A percentile compares a stretch with the other conserved stretches of the same genome.
Conservation (phyloP, 208 protist species). For the Trypanosoma vivax region DNA sequence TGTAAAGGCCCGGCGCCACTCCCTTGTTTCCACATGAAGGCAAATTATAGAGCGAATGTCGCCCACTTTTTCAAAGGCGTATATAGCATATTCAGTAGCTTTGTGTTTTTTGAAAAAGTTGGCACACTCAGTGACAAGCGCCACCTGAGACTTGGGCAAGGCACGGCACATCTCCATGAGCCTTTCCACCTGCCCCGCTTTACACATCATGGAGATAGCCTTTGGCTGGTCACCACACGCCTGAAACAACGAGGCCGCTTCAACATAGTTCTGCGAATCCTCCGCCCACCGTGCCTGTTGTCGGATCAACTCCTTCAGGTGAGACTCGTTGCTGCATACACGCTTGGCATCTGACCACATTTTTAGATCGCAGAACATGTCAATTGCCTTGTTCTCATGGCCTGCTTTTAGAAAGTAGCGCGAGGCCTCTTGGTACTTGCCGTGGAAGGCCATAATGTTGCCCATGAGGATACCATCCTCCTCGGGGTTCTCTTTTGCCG, state of each 20-base stretch:
- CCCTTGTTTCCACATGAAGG: conserved; percentile 79
- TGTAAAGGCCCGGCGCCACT: conserved; percentile 90
- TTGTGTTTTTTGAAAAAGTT: conserved; percentile 81
- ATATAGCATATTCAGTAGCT: conserved; percentile 73
- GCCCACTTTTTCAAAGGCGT: conserved; percentile 87
- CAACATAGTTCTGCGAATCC: conserved; percentile 86
- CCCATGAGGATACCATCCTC: conserved; percentile 63
- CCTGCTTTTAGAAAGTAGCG: conserved; percentile 81
- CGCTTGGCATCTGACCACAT: conserved; percentile 91
- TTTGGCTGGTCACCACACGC: conserved; percentile 78
- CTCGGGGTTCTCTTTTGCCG: conserved; percentile 13
- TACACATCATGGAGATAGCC: conserved; percentile 85
- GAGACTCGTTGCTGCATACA: conserved; percentile 82
- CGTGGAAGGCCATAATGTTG: conserved; percentile 92
- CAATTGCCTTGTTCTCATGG: conserved; percentile 73
- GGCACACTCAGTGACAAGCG: conserved; percentile 78
- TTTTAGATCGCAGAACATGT: conserved; percentile 94
- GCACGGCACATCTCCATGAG: conserved; percentile 82
- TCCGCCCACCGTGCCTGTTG: conserved; percentile 91
- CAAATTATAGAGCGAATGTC: conserved; percentile 83
- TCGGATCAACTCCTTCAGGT: conserved; percentile 86
- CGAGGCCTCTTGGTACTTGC: conserved; percentile 90
- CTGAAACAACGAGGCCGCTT: conserved; percentile 87
- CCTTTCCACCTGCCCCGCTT: conserved; percentile 75
- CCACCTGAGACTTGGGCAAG: conserved; percentile 78